Evolutionary conservation across 2,329 filamentous ascomycete genomes (phyloP).

Genomic region (Phoma sp.): DNA sequence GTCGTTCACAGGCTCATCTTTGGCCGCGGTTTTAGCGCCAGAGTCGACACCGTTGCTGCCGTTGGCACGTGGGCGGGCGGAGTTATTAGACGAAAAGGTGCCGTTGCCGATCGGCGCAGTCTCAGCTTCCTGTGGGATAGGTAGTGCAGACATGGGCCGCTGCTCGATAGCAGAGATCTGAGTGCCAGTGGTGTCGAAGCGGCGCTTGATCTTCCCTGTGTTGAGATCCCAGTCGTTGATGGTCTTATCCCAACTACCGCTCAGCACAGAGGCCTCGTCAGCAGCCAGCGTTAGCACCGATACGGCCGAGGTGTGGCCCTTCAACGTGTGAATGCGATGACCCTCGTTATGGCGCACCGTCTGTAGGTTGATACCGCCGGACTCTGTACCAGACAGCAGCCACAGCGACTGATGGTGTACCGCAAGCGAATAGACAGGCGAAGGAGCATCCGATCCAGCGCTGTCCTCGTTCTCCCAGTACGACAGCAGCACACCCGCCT

Average conservation of each 20-base stretch:
- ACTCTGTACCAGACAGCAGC: slow-evolving; percentile 89
- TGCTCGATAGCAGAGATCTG: slow-evolving; percentile 91
- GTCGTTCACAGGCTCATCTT: slow-evolving; percentile 53
- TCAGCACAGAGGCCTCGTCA: slow-evolving; percentile 86
- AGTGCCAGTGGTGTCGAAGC: slow-evolving; percentile 76
- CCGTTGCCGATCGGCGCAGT: slow-evolving; percentile 61
- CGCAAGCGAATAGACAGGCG: slow-evolving; percentile 92
- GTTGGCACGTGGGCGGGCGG: slow-evolving; percentile 62
- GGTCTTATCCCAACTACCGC: slow-evolving; percentile 95
- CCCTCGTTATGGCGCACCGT: slow-evolving; percentile 94
- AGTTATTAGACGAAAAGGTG: slow-evolving; percentile 79
- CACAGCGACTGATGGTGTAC: slow-evolving; percentile 89
- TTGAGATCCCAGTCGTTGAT: slow-evolving; percentile 96
- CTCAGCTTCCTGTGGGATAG: slow-evolving; percentile 75
- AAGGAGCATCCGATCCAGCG: slow-evolving; percentile 62
- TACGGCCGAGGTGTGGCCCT: slow-evolving; percentile 87
- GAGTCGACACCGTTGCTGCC: slow-evolving; percentile 51
- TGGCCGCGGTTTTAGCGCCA: slow-evolving; percentile 35
- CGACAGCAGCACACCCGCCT: slow-evolving; percentile 90
- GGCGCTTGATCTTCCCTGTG: slow-evolving; percentile 75
- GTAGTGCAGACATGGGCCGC: slow-evolving; percentile 75
- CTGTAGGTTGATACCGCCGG: slow-evolving; percentile 90
- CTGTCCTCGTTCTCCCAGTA: slow-evolving; percentile 99
- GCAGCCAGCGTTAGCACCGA: slow-evolving; percentile 81
- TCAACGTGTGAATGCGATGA: slow-evolving; percentile 80